A percentile compares a stretch with the other conserved stretches of the same genome.
phyloP scores from a whole-genome alignment of 2,329 filamentous ascomycete species.

The Penicillium sp. region DNA sequence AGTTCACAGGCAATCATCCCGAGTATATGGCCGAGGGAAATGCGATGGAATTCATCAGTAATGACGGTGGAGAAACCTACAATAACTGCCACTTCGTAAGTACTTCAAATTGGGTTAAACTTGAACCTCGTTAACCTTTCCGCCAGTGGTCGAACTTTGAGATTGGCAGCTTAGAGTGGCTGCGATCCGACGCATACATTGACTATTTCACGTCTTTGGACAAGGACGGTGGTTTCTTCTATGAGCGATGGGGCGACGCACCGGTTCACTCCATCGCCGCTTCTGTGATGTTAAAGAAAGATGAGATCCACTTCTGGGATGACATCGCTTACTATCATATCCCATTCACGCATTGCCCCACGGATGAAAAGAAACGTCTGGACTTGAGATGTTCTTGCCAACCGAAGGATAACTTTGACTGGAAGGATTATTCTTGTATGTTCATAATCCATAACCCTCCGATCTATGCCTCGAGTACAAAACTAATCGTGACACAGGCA shows the following conservation, averaged over 20 bases:
- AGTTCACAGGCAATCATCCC: constrained; percentile 86
- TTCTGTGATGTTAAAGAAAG: constrained; percentile 79
- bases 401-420: constrained; percentile 96
- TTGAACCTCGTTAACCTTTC: constrained; percentile 13
- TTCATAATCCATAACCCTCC: constrained; percentile 24
- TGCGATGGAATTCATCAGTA: constrained; percentile 85
- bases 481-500: constrained; percentile 57
- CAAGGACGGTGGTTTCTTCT: constrained; percentile 93
- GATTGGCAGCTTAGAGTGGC: constrained; percentile 89
- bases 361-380: constrained; percentile 76
- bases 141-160: constrained; percentile 97
- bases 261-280: constrained; percentile 98
- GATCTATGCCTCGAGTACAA: background rate
- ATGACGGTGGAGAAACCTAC: constrained; percentile 87
- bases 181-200: constrained; percentile 80
- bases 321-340: constrained; percentile 98
- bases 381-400: constrained; percentile 93
- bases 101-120: constrained; percentile 17
- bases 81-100: constrained; percentile 96
- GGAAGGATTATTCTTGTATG: constrained; percentile 97
- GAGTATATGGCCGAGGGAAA: constrained; percentile 83
- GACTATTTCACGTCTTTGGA: constrained; percentile 91
- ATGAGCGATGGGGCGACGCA: constrained; percentile 97
- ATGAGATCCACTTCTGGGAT: constrained; percentile 97
- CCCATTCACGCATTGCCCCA: constrained; percentile 96